These are phyloP conservation scores for Polyplosphaeria fusca DNA, from an alignment of 495 filamentous ascomycete species.

Conservation along the genomic window DNA sequence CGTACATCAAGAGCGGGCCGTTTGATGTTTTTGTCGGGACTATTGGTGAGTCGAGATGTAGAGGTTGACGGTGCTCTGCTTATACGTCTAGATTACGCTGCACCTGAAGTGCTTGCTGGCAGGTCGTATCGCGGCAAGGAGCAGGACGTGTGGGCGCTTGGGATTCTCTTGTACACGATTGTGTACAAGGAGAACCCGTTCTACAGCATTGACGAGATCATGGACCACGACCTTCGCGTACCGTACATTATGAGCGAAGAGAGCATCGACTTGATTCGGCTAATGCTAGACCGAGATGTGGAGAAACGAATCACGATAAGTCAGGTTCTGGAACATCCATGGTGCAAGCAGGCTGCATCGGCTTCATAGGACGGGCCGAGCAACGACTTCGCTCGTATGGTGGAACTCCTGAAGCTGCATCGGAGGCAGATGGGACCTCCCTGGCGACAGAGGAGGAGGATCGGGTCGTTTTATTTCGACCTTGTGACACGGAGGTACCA, in stretches of 20 bases:
- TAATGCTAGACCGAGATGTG: conserved; percentile 90
- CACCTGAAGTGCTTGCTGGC: conserved; percentile 93
- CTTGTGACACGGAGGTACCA: too few species aligned
- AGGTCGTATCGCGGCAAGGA: conserved; percentile 91
- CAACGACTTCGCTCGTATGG: too few species aligned
- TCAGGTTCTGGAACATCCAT: conserved; percentile 80
- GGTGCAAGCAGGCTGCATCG: conserved; percentile 48
- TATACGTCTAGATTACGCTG: conserved; percentile 75
- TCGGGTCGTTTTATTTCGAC: too few species aligned
- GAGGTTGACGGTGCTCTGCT: background rate
- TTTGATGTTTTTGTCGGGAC: conserved; percentile 99
- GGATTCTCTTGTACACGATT: conserved; percentile 95
- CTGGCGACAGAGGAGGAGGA: too few species aligned
- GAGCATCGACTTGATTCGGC: conserved; percentile 81
- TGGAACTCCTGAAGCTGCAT: too few species aligned
- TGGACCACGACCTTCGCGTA: conserved; percentile 90
- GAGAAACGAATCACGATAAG: conserved; percentile 75
- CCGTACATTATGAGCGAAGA: conserved; percentile 89
- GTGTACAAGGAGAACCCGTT: conserved; percentile 99
- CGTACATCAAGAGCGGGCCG: conserved; percentile 95
- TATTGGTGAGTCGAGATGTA: conserved; percentile 67
- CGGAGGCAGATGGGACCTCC: too few species aligned
- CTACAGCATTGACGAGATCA: conserved; percentile 98
- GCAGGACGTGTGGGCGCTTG: conserved; percentile 98
- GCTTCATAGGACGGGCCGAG: background rate